phyloP scores from a whole-genome alignment of 495 filamentous ascomycete species.

The Daldinia loculata region DNA sequence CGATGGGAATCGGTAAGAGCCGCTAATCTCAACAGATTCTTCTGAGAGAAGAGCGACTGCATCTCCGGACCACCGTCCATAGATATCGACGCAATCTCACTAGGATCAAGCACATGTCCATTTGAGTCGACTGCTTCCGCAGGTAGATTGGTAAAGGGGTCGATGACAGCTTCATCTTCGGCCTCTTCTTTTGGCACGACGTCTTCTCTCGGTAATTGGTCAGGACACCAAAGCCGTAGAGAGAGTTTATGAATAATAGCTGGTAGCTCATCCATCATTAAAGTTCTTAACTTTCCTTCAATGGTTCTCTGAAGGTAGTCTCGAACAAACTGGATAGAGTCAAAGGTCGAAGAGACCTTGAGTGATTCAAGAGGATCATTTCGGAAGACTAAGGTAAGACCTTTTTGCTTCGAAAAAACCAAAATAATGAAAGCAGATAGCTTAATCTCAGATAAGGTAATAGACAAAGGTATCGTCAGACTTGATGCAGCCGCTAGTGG shows the following conservation, averaged over 20 bases:
- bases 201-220: constrained; percentile 72
- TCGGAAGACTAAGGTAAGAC: constrained; percentile 93
- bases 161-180: constrained; percentile 64
- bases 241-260: constrained; percentile 95
- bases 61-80: constrained; percentile 78
- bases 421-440: constrained; percentile 97
- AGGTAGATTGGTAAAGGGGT: constrained; percentile 82
- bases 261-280: constrained; percentile 98
- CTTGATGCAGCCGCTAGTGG: constrained; percentile 93
- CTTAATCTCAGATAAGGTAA: constrained; percentile 94
- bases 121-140: constrained; percentile 78
- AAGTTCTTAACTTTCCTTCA: constrained; percentile 86
- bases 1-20: constrained; percentile 82
- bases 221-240: constrained; percentile 86
- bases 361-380: constrained; percentile 98
- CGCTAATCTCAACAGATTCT: constrained; percentile 80
- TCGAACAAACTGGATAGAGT: constrained; percentile 97
- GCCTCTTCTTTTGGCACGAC: constrained; percentile 55
- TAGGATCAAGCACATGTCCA: constrained; percentile 77
- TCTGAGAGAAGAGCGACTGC: constrained; percentile 88
- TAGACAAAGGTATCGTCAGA: constrained; percentile 94
- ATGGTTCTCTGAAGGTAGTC: constrained; percentile 98
- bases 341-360: constrained; percentile 98
- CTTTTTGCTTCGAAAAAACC: constrained; percentile 97
- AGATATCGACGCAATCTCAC: constrained; percentile 76